Evolutionary conservation across 176 grass and related monocot genomes (phyloP).

Genomic region (Themeda triandra): DNA sequence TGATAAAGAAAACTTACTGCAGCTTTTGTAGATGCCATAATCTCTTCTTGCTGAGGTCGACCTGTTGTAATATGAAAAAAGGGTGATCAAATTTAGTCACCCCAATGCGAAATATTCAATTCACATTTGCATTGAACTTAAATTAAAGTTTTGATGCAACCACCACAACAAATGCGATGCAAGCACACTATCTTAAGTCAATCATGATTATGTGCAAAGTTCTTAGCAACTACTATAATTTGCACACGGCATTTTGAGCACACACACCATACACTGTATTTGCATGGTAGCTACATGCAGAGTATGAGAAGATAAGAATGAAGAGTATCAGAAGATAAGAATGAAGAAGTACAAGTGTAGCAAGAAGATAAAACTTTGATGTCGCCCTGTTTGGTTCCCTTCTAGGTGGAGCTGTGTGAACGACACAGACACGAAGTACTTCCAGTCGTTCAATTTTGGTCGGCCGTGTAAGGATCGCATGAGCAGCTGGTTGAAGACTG

Average conservation of each 20-base stretch:
- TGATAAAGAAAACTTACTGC: neutral
- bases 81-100: neutral
- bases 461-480: no score
- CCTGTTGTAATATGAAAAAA: conserved; percentile 28
- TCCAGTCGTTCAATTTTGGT: neutral
- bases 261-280: conserved; percentile 81
- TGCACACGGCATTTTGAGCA: conserved; percentile 84
- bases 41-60: conserved; percentile 68
- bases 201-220: neutral
- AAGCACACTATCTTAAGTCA: neutral
- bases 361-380: neutral
- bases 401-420: no score
- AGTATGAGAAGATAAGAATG: conserved; percentile 4
- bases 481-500: no score
- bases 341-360: neutral
- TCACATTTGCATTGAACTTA: neutral
- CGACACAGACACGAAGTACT: no score
- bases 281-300: conserved; percentile 62
- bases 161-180: neutral
- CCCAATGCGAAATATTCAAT: neutral
- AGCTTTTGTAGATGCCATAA: conserved; percentile 34
- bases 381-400: no score
- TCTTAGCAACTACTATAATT: conserved; percentile 40
- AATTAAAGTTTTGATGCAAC: neutral
- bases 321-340: neutral